Percentiles rank a stretch among this genome's conserved stretches.
Conservation (phyloP, 2,329 filamentous ascomycete genomes). For the Coniochaeta hoffmannii region DNA sequence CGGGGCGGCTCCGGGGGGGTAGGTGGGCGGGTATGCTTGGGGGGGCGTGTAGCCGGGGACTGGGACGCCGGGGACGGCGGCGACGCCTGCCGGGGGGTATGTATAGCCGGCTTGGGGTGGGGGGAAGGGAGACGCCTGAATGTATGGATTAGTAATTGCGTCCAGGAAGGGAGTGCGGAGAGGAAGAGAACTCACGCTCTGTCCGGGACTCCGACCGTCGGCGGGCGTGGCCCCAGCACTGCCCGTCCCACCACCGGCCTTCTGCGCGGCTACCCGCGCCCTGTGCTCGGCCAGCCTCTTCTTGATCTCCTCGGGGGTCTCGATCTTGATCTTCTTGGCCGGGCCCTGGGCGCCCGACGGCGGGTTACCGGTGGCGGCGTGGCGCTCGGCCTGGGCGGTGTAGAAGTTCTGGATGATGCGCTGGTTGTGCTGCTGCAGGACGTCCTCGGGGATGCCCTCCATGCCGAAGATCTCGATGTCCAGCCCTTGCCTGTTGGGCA, state of each 20-base stretch:
- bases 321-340: conserved; percentile 64
- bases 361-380: conserved; percentile 77
- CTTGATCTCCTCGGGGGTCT: conserved; percentile 71
- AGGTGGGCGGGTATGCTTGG: conserved; percentile 31
- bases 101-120: conserved; percentile 28
- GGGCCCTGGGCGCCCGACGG: conserved; percentile 51
- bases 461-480: conserved; percentile 97
- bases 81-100: conserved; percentile 13
- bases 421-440: conserved; percentile 76
- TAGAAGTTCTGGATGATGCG: conserved; percentile 81
- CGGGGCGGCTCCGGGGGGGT: conserved; percentile 26
- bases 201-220: conserved; percentile 40
- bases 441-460: conserved; percentile 88
- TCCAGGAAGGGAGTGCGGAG: neutral
- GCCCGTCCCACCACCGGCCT: conserved; percentile 47
- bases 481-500: conserved; percentile 75
- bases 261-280: conserved; percentile 56
- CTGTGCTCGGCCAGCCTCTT: conserved; percentile 72
- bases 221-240: conserved; percentile 46
- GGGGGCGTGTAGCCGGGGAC: conserved; percentile 14
- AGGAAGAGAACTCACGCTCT: conserved; percentile 41
- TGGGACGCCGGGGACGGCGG: conserved; percentile 8
- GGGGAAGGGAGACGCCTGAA: conserved; percentile 34
- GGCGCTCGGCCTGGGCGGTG: conserved; percentile 74
- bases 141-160: neutral